Evolutionary conservation across 2,329 filamentous ascomycete genomes (phyloP).

Genomic region (Hypocreales sp.): DNA sequence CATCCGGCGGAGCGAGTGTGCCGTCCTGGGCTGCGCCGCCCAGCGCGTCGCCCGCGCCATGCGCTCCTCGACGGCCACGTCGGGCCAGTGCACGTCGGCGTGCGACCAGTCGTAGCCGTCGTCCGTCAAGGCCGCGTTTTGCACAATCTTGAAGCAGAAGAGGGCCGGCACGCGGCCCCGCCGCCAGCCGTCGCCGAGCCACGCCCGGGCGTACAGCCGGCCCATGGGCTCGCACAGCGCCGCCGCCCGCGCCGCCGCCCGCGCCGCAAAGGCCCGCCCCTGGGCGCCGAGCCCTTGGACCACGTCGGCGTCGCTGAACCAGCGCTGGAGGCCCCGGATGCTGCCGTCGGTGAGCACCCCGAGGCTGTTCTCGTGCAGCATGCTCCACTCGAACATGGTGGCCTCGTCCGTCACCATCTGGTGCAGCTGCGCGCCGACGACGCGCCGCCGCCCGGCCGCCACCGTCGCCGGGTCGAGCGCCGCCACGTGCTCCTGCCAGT

Average conservation of each 20-base stretch:
- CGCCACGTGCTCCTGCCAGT: conserved; percentile 26
- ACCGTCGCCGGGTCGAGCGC: conserved; percentile 15
- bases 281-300: conserved; percentile 12
- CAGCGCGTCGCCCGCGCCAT: conserved; percentile 20
- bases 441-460: conserved; percentile 13
- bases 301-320: conserved; percentile 19
- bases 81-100: conserved; percentile 19
- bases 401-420: conserved; percentile 21
- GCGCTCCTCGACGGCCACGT: conserved; percentile 16
- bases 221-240: conserved; percentile 22
- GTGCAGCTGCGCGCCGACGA: conserved; percentile 17
- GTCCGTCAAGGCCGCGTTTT: conserved; percentile 23
- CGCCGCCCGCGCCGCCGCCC: conserved; percentile 9
- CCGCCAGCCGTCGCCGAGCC: conserved; percentile 18
- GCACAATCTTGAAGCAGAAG: conserved; percentile 27
- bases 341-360: conserved; percentile 24
- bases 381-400: conserved; percentile 23
- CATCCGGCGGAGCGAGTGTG: conserved; percentile 21
- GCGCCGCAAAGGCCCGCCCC: conserved; percentile 15
- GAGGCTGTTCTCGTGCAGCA: conserved; percentile 23
- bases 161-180: conserved; percentile 22
- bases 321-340: conserved; percentile 18
- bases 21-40: conserved; percentile 18
- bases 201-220: conserved; percentile 20
- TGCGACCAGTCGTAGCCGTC: conserved; percentile 21